Percentiles rank a stretch among this genome's conserved stretches.
These are phyloP conservation scores for Fusarium coicis DNA, from an alignment of 2,329 filamentous ascomycete genomes.

Conservation along the genomic window DNA sequence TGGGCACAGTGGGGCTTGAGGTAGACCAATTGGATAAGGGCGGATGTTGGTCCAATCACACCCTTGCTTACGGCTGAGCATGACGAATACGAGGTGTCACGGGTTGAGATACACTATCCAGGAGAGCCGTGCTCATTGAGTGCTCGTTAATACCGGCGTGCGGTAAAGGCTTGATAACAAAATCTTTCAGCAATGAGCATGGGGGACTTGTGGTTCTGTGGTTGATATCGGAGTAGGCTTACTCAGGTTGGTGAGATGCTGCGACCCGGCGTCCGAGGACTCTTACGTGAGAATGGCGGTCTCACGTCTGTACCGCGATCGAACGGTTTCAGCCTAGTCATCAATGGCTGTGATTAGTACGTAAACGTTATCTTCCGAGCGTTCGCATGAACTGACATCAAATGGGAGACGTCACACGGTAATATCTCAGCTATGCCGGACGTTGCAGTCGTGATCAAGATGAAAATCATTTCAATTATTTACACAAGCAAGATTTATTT, in stretches of 20 bases:
- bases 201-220: not conserved
- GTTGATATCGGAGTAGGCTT: not conserved
- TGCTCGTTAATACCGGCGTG: not conserved
- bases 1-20: not conserved
- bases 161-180: not conserved
- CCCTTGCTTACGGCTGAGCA: not conserved
- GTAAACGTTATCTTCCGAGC: too few species aligned
- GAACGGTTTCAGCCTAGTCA: not conserved
- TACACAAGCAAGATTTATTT: not conserved
- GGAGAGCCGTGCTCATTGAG: too few species aligned
- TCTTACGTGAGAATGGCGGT: not conserved
- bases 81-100: not conserved
- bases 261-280: not conserved
- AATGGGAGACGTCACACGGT: not conserved
- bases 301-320: not conserved
- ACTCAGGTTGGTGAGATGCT: not conserved
- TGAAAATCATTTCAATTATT: not conserved
- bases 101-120: not conserved
- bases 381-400: fast-evolving
- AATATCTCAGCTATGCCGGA: not conserved
- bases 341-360: not conserved
- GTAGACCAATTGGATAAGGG: not conserved
- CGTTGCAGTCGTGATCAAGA: not conserved
- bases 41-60: not conserved
- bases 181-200: too few species aligned